These are phyloP conservation scores for Hericium rajendrae DNA, from an alignment of 768 basidiomycete genomes.

Conservation along the genomic window DNA sequence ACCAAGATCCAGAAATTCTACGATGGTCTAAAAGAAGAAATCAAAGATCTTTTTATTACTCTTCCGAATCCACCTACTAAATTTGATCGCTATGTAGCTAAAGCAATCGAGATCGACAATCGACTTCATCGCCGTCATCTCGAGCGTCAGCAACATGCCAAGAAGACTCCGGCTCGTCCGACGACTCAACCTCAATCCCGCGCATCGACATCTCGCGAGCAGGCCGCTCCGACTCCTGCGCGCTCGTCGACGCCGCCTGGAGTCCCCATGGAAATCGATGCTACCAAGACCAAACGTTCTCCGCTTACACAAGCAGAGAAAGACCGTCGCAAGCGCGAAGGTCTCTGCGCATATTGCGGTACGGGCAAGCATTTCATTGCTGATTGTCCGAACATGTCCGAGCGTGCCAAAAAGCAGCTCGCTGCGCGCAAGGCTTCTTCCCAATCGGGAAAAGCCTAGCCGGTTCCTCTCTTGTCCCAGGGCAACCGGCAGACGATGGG, in stretches of 20 bases:
- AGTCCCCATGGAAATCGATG: slow-evolving; percentile 15
- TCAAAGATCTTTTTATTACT: slow-evolving; percentile 16
- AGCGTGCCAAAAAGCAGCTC: slow-evolving; percentile 7
- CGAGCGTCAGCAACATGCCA: neutral
- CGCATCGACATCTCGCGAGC: neutral
- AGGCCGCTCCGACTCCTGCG: neutral
- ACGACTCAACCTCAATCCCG: neutral
- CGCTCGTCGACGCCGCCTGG: neutral
- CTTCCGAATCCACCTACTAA: neutral
- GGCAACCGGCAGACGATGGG: no score
- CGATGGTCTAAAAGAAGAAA: slow-evolving; percentile 20
- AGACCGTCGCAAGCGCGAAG: slow-evolving; percentile 15
- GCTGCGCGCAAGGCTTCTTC: no score
- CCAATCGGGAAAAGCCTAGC: no score
- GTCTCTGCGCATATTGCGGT: slow-evolving; percentile 30
- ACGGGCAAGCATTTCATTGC: slow-evolving; percentile 19
- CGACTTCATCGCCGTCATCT: neutral
- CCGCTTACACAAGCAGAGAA: slow-evolving; percentile 22
- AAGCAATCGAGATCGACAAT: slow-evolving; percentile 6
- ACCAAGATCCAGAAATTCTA: slow-evolving; percentile 26
- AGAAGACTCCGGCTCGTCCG: neutral
- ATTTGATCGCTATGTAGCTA: slow-evolving; percentile 1
- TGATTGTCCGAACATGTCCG: slow-evolving; percentile 21
- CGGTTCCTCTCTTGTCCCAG: no score
- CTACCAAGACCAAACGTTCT: slow-evolving; percentile 14